A percentile compares a stretch with the other conserved stretches of the same genome.
Evolutionary conservation across 306 rosid genomes (phyloP).

Genomic region (Ormosia semicastrata): DNA sequence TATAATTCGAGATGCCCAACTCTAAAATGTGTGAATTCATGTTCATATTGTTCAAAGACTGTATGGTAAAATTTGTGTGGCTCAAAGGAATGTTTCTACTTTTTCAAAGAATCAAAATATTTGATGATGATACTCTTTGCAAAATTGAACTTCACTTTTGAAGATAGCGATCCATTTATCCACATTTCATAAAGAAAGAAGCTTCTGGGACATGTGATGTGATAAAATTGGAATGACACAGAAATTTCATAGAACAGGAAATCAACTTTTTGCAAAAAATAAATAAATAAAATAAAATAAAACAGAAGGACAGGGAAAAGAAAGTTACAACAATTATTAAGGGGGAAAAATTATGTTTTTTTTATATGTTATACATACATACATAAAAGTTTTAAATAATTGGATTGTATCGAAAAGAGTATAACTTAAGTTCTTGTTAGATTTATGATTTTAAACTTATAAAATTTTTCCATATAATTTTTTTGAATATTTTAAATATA

Average conservation of each 20-base stretch:
- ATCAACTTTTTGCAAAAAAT: neutral
- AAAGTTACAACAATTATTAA: neutral
- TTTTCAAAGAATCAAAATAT: conserved; percentile 4
- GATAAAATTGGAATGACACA: neutral
- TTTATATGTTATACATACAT: too few relatives aligned
- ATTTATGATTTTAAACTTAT: neutral
- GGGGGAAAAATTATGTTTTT: neutral
- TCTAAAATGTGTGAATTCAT: neutral
- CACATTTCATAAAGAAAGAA: neutral
- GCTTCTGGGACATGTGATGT: neutral
- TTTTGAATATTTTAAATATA: neutral
- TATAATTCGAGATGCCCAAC: conserved; percentile 9
- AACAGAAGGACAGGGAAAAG: neutral
- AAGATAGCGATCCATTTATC: neutral
- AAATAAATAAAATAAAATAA: neutral
- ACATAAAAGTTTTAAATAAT: neutral
- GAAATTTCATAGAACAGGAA: neutral
- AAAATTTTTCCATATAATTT: neutral
- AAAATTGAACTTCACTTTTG: neutral
- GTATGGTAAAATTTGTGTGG: neutral
- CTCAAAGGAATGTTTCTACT: neutral
- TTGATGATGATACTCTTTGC: neutral
- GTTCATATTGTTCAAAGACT: neutral
- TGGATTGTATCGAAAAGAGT: neutral
- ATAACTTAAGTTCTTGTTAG: too few relatives aligned